These are phyloP conservation scores for Fusarium aywerte DNA, from an alignment of 2,329 filamentous ascomycete genomes.

Conservation along the genomic window DNA sequence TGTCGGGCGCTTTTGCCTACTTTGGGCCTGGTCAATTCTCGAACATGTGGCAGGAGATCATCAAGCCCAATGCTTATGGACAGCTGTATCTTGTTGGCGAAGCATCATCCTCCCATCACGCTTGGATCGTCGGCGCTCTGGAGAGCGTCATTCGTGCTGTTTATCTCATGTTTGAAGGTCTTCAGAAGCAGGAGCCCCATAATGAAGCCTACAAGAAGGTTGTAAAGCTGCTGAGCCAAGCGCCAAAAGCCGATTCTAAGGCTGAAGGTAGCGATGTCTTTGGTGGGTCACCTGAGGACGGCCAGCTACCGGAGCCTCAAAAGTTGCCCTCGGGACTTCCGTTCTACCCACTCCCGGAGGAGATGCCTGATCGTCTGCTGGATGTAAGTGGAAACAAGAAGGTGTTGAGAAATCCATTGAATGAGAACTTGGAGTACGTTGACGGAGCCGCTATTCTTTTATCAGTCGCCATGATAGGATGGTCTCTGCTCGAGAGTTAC, in stretches of 20 bases:
- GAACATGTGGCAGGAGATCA: conserved; percentile 42
- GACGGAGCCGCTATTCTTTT: neutral
- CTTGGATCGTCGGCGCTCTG: conserved; percentile 38
- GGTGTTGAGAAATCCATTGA: neutral
- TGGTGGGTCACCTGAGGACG: neutral
- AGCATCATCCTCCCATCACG: conserved; percentile 36
- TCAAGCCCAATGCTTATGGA: conserved; percentile 39
- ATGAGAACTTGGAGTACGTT: neutral
- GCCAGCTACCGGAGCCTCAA: neutral
- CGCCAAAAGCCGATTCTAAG: neutral
- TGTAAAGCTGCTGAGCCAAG: neutral
- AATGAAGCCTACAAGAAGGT: neutral
- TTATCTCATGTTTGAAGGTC: conserved; percentile 29
- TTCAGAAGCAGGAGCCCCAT: neutral
- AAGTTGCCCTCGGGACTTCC: neutral
- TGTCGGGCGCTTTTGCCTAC: conserved; percentile 41
- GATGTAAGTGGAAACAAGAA: neutral
- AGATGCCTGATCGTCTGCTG: conserved; percentile 1
- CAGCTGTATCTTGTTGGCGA: conserved; percentile 39
- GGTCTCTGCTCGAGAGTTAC: neutral
- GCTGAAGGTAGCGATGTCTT: neutral
- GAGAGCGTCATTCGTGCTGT: conserved; percentile 38
- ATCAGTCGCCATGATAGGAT: neutral
- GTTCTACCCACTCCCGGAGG: neutral
- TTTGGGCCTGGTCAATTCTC: conserved; percentile 37